These are phyloP conservation scores for Magnaporthiopsis poae DNA, from an alignment of 2,329 filamentous ascomycete genomes.

Conservation along the genomic window DNA sequence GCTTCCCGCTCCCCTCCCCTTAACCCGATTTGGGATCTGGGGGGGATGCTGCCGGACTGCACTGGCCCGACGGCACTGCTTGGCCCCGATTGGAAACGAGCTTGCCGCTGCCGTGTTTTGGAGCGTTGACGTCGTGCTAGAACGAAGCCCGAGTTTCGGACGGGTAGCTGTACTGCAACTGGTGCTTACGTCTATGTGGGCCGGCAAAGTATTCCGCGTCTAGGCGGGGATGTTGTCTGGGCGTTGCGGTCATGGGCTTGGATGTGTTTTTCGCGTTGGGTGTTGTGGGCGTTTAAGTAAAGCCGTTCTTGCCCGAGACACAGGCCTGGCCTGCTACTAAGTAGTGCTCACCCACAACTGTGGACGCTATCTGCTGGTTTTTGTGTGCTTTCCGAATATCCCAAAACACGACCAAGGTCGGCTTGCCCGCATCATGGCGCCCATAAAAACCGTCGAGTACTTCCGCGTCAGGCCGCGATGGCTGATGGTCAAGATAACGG, in stretches of 20 bases:
- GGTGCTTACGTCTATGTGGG: not conserved
- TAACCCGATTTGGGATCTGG: not conserved
- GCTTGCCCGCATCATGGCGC: constrained; percentile 11
- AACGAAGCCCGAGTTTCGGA: too few relatives aligned
- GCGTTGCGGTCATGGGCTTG: not conserved
- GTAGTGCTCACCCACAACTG: not conserved
- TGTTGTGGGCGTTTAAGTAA: not conserved
- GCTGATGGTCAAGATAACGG: constrained; percentile 60
- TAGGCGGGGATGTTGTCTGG: not conserved
- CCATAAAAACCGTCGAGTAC: constrained; percentile 52
- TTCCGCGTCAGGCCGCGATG: constrained; percentile 58
- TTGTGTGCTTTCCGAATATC: not conserved
- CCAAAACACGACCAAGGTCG: not conserved
- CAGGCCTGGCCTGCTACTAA: not conserved
- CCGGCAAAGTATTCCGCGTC: not conserved
- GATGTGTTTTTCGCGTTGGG: not conserved
- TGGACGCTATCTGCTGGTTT: too few relatives aligned
- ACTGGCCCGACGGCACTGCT: not conserved
- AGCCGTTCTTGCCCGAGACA: not conserved
- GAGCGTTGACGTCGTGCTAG: not conserved
- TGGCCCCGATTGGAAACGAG: not conserved
- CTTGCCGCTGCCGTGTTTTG: not conserved
- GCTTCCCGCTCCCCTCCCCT: too few relatives aligned
- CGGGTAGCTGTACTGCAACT: too few relatives aligned
- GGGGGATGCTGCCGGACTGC: not conserved